These are phyloP conservation scores for Aspergillus sp. DNA, from an alignment of 2,329 filamentous ascomycete species.

Conservation along the genomic window DNA sequence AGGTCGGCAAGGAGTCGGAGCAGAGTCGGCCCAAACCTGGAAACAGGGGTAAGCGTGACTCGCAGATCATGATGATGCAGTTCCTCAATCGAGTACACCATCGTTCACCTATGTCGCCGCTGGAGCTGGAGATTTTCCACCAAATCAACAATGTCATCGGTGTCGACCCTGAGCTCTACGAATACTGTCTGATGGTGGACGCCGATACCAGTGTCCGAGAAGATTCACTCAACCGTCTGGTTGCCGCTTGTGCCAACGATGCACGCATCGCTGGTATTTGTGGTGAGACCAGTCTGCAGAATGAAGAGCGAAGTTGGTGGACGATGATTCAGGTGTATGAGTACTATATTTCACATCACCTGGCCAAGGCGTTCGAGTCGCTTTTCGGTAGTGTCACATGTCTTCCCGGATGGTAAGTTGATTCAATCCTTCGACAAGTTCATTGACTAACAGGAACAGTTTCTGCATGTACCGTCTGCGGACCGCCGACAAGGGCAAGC, in stretches of 20 bases:
- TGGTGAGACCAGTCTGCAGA: slow-evolving; percentile 93
- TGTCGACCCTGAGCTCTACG: slow-evolving; percentile 94
- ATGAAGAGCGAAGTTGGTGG: slow-evolving; percentile 94
- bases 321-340: slow-evolving; percentile 99
- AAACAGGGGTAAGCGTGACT: slow-evolving; percentile 98
- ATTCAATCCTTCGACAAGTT: not conserved
- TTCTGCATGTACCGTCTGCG: slow-evolving; percentile 98
- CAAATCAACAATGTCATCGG: slow-evolving; percentile 99
- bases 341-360: slow-evolving; percentile 97
- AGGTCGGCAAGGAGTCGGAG: slow-evolving; percentile 96
- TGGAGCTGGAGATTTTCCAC: slow-evolving; percentile 97
- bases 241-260: slow-evolving; percentile 89
- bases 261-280: slow-evolving; percentile 97
- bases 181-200: slow-evolving; percentile 96
- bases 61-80: slow-evolving; percentile 91
- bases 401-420: slow-evolving; percentile 92
- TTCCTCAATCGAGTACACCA: slow-evolving; percentile 98
- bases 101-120: slow-evolving; percentile 87
- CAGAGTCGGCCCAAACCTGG: slow-evolving; percentile 88
- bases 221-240: slow-evolving; percentile 87
- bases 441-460: slow-evolving; percentile 53
- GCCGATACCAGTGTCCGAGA: slow-evolving; percentile 93
- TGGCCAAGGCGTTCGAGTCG: slow-evolving; percentile 96
- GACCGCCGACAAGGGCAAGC: slow-evolving; percentile 90
- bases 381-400: slow-evolving; percentile 97